Percentiles rank a stretch among this genome's conserved stretches.
Conservation (phyloP, 169 alveolate species). For the Plasmodium yoelii region DNA sequence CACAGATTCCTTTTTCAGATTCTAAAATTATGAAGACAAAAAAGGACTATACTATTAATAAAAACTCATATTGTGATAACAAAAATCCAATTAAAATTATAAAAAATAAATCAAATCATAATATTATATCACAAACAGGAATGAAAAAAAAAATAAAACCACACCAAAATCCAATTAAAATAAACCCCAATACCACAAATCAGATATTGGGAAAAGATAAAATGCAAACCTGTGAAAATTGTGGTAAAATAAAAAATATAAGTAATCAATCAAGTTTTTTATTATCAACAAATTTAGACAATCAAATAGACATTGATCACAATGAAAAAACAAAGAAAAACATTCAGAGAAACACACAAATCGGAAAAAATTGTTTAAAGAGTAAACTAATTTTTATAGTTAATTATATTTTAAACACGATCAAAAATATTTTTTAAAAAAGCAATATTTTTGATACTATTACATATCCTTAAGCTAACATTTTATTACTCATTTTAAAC, state of each 20-base stretch:
- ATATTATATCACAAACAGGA: neutral
- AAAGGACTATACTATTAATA: conserved; percentile 18
- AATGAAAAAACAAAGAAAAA: neutral
- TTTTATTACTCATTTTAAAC: neutral
- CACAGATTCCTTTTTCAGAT: neutral
- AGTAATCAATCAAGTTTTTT: conserved; percentile 26
- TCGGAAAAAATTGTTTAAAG: conserved; percentile 1
- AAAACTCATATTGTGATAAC: conserved; percentile 15
- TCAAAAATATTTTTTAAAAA: conserved; percentile 7
- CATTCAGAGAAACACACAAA: conserved; percentile 17
- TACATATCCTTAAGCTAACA: neutral
- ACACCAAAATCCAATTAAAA: neutral
- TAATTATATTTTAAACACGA: conserved; percentile 46
- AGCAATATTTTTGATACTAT: neutral
- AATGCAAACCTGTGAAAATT: neutral
- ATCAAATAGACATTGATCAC: conserved; percentile 15
- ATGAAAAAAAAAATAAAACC: neutral
- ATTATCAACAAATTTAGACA: conserved; percentile 8
- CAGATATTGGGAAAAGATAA: neutral
- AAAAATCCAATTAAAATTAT: neutral
- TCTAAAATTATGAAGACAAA: conserved; percentile 29
- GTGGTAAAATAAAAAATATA: neutral
- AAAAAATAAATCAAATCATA: neutral
- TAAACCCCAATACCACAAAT: neutral
- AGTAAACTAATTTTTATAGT: conserved; percentile 40